phyloP scores from a whole-genome alignment of 108 stramenopile species.

The Cyclostephanos tholiformis region DNA sequence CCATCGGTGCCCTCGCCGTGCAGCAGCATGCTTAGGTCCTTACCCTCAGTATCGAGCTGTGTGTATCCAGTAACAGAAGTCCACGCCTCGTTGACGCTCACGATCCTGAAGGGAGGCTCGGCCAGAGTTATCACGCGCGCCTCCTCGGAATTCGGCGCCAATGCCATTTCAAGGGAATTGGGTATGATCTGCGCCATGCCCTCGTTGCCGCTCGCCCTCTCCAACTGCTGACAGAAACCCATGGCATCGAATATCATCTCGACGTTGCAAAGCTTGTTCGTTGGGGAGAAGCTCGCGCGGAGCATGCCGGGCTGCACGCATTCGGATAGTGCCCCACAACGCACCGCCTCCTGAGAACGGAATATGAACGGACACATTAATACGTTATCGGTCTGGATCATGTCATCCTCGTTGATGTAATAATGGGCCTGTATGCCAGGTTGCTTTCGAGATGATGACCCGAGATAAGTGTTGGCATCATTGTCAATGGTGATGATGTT shows the following conservation, averaged over 20 bases:
- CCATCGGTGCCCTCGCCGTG: slow-evolving; percentile 53
- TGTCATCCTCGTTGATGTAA: slow-evolving; percentile 84
- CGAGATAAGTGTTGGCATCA: slow-evolving; percentile 22
- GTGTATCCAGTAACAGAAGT: slow-evolving; percentile 70
- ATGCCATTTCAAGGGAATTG: slow-evolving; percentile 80
- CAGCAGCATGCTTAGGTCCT: slow-evolving; percentile 57
- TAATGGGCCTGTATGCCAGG: slow-evolving; percentile 58
- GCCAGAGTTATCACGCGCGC: slow-evolving; percentile 83
- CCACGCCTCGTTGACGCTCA: slow-evolving; percentile 81
- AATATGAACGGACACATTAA: slow-evolving; percentile 87
- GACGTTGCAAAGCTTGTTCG: slow-evolving; percentile 67
- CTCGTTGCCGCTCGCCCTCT: slow-evolving; percentile 75
- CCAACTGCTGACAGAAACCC: slow-evolving; percentile 89
- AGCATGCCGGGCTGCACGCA: slow-evolving; percentile 85
- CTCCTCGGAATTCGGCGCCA: slow-evolving; percentile 65
- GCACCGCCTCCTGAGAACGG: slow-evolving; percentile 75
- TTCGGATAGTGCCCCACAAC: slow-evolving; percentile 76
- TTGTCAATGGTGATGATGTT: slow-evolving; percentile 43
- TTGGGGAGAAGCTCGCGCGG: slow-evolving; percentile 62
- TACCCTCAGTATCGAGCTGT: slow-evolving; percentile 78
- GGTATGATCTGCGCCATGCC: slow-evolving; percentile 77
- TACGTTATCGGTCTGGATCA: slow-evolving; percentile 72
- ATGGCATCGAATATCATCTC: slow-evolving; percentile 88
- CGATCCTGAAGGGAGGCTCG: slow-evolving; percentile 66
- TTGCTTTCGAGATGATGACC: slow-evolving; percentile 17